These are phyloP conservation scores for Tricladium varicosporioides DNA, from an alignment of 2,329 filamentous ascomycete genomes.

Conservation along the genomic window DNA sequence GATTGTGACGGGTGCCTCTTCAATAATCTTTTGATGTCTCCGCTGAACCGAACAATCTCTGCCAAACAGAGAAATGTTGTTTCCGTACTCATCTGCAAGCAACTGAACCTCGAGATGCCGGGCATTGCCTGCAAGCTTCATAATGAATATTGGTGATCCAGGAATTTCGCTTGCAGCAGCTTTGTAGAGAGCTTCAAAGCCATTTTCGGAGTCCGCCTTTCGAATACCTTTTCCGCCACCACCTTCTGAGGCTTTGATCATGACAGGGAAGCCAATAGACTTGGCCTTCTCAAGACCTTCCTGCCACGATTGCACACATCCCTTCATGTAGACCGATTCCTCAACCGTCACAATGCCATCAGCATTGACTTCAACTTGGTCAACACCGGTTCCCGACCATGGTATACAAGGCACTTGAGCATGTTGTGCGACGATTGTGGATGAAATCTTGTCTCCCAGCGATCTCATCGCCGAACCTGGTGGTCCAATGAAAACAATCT, in stretches of 20 bases:
- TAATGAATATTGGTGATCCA: slow-evolving; percentile 99
- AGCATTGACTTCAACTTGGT: slow-evolving; percentile 73
- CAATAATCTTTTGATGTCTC: slow-evolving; percentile 99
- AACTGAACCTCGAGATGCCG: slow-evolving; percentile 97
- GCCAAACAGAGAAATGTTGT: slow-evolving; percentile 98
- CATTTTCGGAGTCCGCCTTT: slow-evolving; percentile 82
- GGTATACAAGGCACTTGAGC: slow-evolving; percentile 95
- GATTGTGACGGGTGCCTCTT: slow-evolving; percentile 97
- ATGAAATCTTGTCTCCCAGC: slow-evolving; percentile 98
- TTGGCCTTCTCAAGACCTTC: slow-evolving; percentile 85
- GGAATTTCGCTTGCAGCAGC: slow-evolving; percentile 96
- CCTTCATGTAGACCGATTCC: slow-evolving; percentile 81
- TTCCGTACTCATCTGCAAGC: slow-evolving; percentile 97
- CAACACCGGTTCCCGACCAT: slow-evolving; percentile 96
- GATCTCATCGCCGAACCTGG: slow-evolving; percentile 98
- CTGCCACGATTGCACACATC: slow-evolving; percentile 85
- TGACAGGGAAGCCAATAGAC: slow-evolving; percentile 96
- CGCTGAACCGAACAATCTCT: slow-evolving; percentile 98
- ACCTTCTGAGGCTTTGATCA: slow-evolving; percentile 99
- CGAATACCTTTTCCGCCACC: slow-evolving; percentile 99
- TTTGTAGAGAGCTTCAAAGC: slow-evolving; percentile 86
- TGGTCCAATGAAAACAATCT: slow-evolving; percentile 98
- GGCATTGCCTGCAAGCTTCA: slow-evolving; percentile 97
- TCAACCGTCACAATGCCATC: slow-evolving; percentile 89
- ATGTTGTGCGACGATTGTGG: slow-evolving; percentile 97